These are phyloP conservation scores for Pythium pyrilobum DNA, from an alignment of 352 stramenopile genomes.

Conservation along the genomic window DNA sequence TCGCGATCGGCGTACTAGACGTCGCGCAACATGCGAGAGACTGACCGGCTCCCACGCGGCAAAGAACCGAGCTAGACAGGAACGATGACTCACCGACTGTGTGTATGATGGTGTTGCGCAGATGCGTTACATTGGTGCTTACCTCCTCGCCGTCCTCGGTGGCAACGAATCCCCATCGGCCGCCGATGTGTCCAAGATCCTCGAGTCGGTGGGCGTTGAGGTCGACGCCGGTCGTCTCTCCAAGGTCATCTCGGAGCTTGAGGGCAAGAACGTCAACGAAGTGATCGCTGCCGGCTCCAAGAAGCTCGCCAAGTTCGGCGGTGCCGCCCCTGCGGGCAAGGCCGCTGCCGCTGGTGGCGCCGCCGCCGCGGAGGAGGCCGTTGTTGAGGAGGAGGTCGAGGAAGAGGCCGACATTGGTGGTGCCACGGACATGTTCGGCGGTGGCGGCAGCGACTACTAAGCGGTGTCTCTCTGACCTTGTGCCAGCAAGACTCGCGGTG, in stretches of 20 bases:
- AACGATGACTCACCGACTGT: neutral
- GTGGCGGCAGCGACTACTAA: constrained; percentile 80
- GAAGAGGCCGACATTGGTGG: constrained; percentile 79
- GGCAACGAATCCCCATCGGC: constrained; percentile 87
- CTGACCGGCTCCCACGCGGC: no score
- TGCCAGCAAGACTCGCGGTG: neutral
- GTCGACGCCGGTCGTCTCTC: constrained; percentile 63
- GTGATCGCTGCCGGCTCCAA: constrained; percentile 75
- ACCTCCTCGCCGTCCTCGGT: constrained; percentile 94
- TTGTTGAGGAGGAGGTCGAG: constrained; percentile 48
- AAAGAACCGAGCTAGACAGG: neutral
- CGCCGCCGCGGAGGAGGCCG: constrained; percentile 55
- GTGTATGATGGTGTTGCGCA: constrained; percentile 16
- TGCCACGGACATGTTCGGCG: constrained; percentile 88
- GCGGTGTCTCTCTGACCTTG: constrained; percentile 9
- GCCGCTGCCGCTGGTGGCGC: constrained; percentile 42
- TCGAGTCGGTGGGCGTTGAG: constrained; percentile 89
- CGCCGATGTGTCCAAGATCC: constrained; percentile 90
- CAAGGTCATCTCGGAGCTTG: constrained; percentile 75
- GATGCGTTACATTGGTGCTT: constrained; percentile 97
- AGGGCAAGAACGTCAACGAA: constrained; percentile 79
- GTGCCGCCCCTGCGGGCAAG: constrained; percentile 44
- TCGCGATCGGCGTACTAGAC: neutral
- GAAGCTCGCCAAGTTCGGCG: constrained; percentile 83
- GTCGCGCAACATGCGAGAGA: no score